Evolutionary conservation across 2,329 filamentous ascomycete genomes (phyloP).

Genomic region (Xylariaceae sp.): DNA sequence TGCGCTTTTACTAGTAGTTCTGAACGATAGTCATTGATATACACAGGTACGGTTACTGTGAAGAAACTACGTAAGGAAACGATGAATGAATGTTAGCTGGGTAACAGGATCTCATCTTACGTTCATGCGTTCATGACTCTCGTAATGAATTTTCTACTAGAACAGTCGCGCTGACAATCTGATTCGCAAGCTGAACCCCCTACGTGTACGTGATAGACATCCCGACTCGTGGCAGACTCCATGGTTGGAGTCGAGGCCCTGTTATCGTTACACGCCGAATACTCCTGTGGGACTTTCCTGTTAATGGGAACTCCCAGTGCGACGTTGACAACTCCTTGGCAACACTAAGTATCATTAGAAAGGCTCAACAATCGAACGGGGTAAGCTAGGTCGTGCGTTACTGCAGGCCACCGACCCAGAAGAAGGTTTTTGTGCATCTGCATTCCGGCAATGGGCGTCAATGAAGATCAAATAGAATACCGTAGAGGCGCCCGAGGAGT

Average conservation of each 20-base stretch:
- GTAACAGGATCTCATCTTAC: too few relatives aligned
- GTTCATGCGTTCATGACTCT: too few relatives aligned
- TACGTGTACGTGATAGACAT: slow-evolving; percentile 5
- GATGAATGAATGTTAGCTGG: too few relatives aligned
- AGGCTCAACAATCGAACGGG: too few relatives aligned
- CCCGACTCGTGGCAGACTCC: slow-evolving; percentile 10
- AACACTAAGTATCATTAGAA: not conserved
- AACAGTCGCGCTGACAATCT: not conserved
- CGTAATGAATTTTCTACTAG: too few relatives aligned
- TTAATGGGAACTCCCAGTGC: slow-evolving; percentile 18
- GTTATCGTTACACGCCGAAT: slow-evolving; percentile 7
- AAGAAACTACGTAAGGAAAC: too few relatives aligned
- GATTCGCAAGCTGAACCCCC: not conserved
- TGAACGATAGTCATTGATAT: too few relatives aligned
- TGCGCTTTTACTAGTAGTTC: too few relatives aligned
- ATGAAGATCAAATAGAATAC: slow-evolving; percentile 23
- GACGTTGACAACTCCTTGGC: slow-evolving; percentile 13
- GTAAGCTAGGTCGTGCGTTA: slow-evolving; percentile 9
- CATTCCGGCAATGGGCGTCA: slow-evolving; percentile 32
- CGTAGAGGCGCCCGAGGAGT: slow-evolving; percentile 20
- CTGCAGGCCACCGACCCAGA: slow-evolving; percentile 37
- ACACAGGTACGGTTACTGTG: too few relatives aligned
- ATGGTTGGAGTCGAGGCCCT: slow-evolving; percentile 18
- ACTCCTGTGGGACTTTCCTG: slow-evolving; percentile 11
- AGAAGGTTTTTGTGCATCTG: slow-evolving; percentile 38